Conservation (phyloP, 306 rosid genomes). For the Nissolia schottii region DNA sequence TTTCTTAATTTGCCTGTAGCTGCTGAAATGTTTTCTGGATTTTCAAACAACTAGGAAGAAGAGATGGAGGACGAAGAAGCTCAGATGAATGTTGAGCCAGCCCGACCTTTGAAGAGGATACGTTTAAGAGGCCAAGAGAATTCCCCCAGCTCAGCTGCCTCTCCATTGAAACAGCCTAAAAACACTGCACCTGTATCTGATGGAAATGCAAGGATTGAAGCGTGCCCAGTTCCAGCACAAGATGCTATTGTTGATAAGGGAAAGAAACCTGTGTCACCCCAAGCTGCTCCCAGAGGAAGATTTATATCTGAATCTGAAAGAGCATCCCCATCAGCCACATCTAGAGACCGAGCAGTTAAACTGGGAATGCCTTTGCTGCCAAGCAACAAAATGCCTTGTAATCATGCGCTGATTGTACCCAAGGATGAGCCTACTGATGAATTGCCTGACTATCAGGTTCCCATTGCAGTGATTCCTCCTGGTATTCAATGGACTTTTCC, state of each 20-base stretch:
- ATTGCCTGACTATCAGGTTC: constrained; percentile 39
- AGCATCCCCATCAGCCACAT: constrained; percentile 23
- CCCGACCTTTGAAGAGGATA: constrained; percentile 73
- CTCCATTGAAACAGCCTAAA: constrained; percentile 42
- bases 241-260: constrained; percentile 48
- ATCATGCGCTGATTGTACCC: constrained; percentile 43
- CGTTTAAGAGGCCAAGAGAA: constrained; percentile 53
- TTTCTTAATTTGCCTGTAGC: neutral
- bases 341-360: constrained; percentile 41
- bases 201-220: constrained; percentile 31
- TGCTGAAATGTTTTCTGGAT: constrained; percentile 18
- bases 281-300: constrained; percentile 26
- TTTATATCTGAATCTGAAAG: constrained; percentile 32
- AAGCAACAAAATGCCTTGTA: constrained; percentile 26
- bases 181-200: constrained; percentile 21
- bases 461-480: constrained; percentile 61
- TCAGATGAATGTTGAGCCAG: constrained; percentile 30
- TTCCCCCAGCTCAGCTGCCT: constrained; percentile 29
- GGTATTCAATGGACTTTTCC: constrained; percentile 40
- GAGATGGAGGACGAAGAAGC: constrained; percentile 51
- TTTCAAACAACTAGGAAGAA: constrained; percentile 39
- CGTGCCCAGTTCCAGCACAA: constrained; percentile 19
- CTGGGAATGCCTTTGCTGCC: constrained; percentile 25
- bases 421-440: constrained; percentile 78
- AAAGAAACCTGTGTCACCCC: constrained; percentile 53